Evolutionary conservation across 169 alveolate species (phyloP), one percentile per base, ranked within the genome.

Genomic region (Plasmodium relictum): DNA sequence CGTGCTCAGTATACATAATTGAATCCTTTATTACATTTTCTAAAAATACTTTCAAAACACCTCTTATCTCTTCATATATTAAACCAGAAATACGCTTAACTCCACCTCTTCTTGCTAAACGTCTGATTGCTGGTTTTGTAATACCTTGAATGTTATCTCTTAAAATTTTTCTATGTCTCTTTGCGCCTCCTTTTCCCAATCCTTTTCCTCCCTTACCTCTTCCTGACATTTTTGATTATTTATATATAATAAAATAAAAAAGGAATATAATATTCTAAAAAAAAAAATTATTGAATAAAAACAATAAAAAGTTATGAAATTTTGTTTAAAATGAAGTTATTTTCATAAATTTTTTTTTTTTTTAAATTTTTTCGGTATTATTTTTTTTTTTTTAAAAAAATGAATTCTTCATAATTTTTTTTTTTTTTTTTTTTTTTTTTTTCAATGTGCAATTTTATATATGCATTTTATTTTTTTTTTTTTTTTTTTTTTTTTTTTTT

Each of bases 71-170:
- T 94, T 98, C 99, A 95, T 99, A 99, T 91, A 99, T 98, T 93
- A 98, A 95, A 88, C 99, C 99, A 45, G 99, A 97, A 80, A 99
- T 99, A 96, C 99, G 99, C 96, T 99, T 99, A 61, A 99, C 99
- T 78, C 99, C 99, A 91, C 99, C 99, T 95, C 99, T 98, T 89
- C 99, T 98, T 65, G 99, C 99, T 88, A 99, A 95, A 94, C 99
- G 98, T 90, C 99, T 97, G 94, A 99, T 99, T 54, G 99, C 99
- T 61, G 99, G 99, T 97, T 99, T 99, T 87, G 99, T 99, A 94
- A 99, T 98, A 92, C 99, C 99, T 96, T 98, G 99, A 94, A 98
- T 98, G 93, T 98, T 98, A 86, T 98, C 99, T 93, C 99, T 98
- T 89, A 97, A 94, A 44, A 98, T 97, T 95, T 97, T 98, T 92